Percentiles rank a stretch among this genome's conserved stretches.
Conservation (phyloP, 2,329 filamentous ascomycete species). For the Aspergillus sp. region DNA sequence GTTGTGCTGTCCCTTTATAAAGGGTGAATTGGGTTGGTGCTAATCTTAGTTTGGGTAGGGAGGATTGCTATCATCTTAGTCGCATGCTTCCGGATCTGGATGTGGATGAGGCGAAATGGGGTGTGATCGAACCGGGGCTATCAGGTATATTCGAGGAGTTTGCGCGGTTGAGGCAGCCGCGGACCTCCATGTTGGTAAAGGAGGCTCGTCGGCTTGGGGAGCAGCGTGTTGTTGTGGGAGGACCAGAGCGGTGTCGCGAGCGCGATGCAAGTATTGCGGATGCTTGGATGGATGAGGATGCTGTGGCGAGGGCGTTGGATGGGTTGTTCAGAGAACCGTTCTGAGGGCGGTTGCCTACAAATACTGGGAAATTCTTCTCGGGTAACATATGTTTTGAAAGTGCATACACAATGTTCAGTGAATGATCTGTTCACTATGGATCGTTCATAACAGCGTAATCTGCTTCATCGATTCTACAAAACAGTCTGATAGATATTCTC, state of each 20-base stretch:
- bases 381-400: background rate
- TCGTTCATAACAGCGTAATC: background rate
- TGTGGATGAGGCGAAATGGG: background rate
- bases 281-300: background rate
- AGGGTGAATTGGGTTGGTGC: background rate
- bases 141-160: background rate
- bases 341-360: background rate
- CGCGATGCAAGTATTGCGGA: background rate
- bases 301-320: background rate
- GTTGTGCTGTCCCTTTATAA: background rate
- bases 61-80: conserved; percentile 9
- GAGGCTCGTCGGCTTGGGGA: conserved; percentile 4
- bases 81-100: background rate
- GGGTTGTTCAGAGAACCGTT: background rate
- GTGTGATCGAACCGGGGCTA: background rate
- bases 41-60: background rate
- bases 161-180: background rate
- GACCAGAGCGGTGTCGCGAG: background rate
- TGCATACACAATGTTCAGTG: background rate
- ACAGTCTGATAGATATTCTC: background rate
- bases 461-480: background rate
- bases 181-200: background rate
- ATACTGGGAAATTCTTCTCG: background rate
- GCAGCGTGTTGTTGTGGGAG: background rate
- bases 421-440: background rate